Base-by-base conservation (phyloP, 1,284 basidiomycete genomes). In the Erythrobasidium hasegawianum region DNA sequence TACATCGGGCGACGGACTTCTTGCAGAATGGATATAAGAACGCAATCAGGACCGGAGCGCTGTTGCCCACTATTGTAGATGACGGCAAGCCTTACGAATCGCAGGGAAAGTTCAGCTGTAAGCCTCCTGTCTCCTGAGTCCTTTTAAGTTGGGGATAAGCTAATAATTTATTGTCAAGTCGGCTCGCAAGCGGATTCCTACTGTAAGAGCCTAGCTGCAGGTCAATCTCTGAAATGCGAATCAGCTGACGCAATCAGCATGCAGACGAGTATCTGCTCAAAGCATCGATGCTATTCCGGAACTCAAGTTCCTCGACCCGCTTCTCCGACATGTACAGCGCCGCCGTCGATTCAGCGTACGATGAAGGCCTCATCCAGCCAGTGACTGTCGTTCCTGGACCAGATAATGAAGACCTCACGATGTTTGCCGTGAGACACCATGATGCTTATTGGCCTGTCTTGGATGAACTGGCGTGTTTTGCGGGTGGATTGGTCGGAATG, bases 401-500 rank as follows among this genome's bases (percentile, higher is more conserved):
- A 29, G 50, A 53, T 3, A 43, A 64, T 18, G 26, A 57, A 11
- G 53, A 57, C 26, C 40, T 64, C 3, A 41, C 49, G 7, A n/a
- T 64, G 18, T 55, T 64, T n/a, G 61, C 53, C 16, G 53, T 56
- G 20, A 13, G 43, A 52, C 55, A 64, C 11, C 56, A 45, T 40
- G 61, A 39, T 8, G 56, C 61, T 1, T 64, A 56, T 43, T 55
- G 52, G 61, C 61, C 61, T 2, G 41, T 47, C 27, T 49, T 56
- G 41, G 61, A 79, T 64, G 79, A 80, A 56, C 71, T 80, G 1
- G 77, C 80, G 0, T 83, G 82, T 73, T 84, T 83, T 70, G 79
- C 80, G 0, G 82, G 82, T 8, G 83, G 77, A 1, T 83, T 83
- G 82, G 73, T 83, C 2, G 81, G 79, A 2, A 76, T 84, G 38